Base-by-base conservation (phyloP, 352 stramenopile species). In the Phytopythium sindhum region DNA sequence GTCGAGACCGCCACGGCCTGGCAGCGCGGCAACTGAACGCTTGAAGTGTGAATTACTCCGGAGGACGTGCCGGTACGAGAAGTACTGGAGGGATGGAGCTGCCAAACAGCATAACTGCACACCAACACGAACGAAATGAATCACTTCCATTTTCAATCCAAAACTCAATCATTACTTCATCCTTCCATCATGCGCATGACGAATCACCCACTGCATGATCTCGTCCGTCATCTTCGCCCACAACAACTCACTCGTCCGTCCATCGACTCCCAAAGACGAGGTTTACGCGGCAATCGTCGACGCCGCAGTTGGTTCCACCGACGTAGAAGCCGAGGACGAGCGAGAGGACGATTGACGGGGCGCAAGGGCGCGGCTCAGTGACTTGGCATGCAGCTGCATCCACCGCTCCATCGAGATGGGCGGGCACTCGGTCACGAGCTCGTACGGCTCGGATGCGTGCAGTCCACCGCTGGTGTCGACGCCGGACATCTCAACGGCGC, bases 361-460 rank as follows among this genome's bases (percentile, higher is more conserved):
- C 19, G 64, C 63, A 28, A 91, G 72, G 29, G 72, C 64, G 21
- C 77, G 67, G 8, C 78, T 82, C 64, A 84, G 79, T 42, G 70
- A 59, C 55, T 88, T 89, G 29, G 73, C 65, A 56, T 89, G 70
- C 24, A 57, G 63, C 26, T 77, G 51, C 1, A 81, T 78, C 82
- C 82, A 91, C 21, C 73, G 50, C 23, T 88, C 82, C 19, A 89
- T 62, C 37, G 77, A 71, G 12, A 85, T 67, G 6, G 80, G 72
- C 48, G 64, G 24, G 29, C 78, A 78, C 41, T 91, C 80, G 3
- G 78, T 89, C 26, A 91, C 57, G 19, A 88, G 73, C 31, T 88
- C 66, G 61, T 86, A 91, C 23, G 59, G 75, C 68, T 88, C 78
- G n/a, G 73, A 77, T 26, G 2, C 61, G 55, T 35, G 63, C 68